Evolutionary conservation across 2,329 filamentous ascomycete species (phyloP), one percentile per base, ranked within the genome.

Genomic region (Microdochium nivale): DNA sequence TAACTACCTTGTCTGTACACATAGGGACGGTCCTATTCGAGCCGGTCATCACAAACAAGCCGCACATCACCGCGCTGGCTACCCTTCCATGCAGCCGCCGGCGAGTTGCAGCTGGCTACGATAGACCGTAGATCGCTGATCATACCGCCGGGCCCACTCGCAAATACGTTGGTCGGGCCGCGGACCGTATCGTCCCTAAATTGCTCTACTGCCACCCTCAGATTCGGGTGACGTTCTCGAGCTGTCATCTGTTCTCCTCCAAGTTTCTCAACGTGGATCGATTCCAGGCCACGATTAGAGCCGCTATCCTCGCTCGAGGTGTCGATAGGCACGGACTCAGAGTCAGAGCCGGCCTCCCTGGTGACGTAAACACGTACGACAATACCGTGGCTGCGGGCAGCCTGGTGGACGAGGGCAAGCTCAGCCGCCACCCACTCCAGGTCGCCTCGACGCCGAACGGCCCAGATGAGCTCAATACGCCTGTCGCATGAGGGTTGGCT

Each of bases 381-480:
- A 48, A 86, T 67, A 3, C 70, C 64, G 49, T 71, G 67, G 0
- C 58, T 55, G 2, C 63, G 59, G 2, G 68, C 68, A 1, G 69
- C 64, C 8, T 67, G 67, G 3, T 66, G 67, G 10, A 86, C 65
- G 5, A 71, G 56, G 2, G 74, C 68, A 10, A 87, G 66, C 62
- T 88, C 84, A 4, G 68, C 60, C 24, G 67, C 65, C 10, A 87
- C 68, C 83, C 84, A 88, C 23, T 72, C 67, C n/a, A 80, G 63
- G 54, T 87, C 79, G 5, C 65, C 62, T 7, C 68, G 67, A 37
- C 77, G 74, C 13, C 82, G 73, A 33, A 87, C 71, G 1, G 79
- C 77, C 84, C 84, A 88, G 52, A 86, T 69, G n/a, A 88, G 75
- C 58, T 83, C 77, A 2, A 86, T 62, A 53, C 70, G 74, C 49